A percentile compares a stretch with the other conserved stretches of the same genome.
Evolutionary conservation across 2,329 filamentous ascomycete species (phyloP).

Genomic region (Aureobasidium musti): DNA sequence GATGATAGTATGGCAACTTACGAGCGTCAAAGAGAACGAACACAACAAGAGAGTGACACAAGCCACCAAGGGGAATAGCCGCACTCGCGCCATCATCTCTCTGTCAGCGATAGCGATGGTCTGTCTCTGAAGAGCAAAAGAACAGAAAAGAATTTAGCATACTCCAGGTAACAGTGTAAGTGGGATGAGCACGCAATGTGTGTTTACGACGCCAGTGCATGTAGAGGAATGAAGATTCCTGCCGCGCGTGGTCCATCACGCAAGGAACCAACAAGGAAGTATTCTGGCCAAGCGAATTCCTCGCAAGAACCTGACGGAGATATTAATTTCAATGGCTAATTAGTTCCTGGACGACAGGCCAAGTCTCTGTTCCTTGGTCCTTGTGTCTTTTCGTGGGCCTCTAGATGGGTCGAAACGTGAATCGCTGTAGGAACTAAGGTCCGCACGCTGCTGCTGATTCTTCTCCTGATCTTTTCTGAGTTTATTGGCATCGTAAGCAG

Average conservation of each 20-base stretch:
- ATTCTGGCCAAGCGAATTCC: background rate
- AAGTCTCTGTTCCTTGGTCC: slow-evolving; percentile 38
- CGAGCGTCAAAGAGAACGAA: background rate
- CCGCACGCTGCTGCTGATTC: slow-evolving; percentile 30
- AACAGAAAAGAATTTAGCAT: background rate
- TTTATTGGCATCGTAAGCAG: slow-evolving; percentile 40
- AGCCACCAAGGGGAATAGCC: background rate
- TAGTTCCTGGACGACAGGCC: slow-evolving; percentile 35
- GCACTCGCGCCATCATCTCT: slow-evolving; percentile 15
- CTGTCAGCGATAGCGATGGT: background rate
- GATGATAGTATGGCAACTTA: background rate
- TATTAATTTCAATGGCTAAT: slow-evolving; percentile 24
- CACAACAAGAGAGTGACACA: slow-evolving; percentile 18
- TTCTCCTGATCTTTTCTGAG: slow-evolving; percentile 36
- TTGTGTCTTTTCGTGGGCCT: slow-evolving; percentile 35
- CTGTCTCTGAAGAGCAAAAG: background rate
- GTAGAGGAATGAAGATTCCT: slow-evolving; percentile 28
- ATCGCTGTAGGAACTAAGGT: slow-evolving; percentile 28
- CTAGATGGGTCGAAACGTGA: slow-evolving; percentile 29
- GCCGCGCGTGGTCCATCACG: background rate
- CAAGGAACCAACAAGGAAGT: slow-evolving; percentile 27
- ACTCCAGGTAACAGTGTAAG: background rate
- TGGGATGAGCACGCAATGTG: background rate
- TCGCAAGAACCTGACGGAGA: background rate
- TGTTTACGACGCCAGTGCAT: slow-evolving; percentile 5